These are phyloP conservation scores for Aspergillus leporis DNA, from an alignment of 495 filamentous ascomycete genomes.

Conservation along the genomic window DNA sequence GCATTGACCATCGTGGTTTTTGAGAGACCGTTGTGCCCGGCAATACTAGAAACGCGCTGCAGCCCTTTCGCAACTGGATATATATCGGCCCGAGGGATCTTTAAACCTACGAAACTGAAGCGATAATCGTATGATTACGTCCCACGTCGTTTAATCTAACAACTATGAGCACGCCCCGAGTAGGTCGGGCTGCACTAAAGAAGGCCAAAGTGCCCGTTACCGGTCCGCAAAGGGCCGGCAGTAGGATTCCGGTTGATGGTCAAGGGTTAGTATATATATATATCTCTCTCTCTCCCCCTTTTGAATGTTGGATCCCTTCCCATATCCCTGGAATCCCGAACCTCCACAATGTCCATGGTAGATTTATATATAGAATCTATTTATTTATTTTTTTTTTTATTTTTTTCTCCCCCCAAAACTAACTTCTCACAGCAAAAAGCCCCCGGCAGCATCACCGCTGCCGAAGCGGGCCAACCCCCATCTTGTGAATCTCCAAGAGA, in stretches of 20 bases:
- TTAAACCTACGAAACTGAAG: neutral
- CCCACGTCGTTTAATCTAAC: neutral
- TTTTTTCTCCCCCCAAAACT: too few relatives aligned
- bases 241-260: conserved; percentile 7
- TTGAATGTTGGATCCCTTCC: neutral
- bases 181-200: conserved; percentile 22
- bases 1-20: neutral
- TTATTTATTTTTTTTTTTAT: too few relatives aligned
- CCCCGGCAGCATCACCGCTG: conserved; percentile 6
- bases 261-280: conserved; percentile 4
- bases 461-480: conserved; percentile 28
- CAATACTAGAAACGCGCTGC: neutral
- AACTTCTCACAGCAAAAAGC: conserved; percentile 3
- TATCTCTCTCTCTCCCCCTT: neutral
- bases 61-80: neutral
- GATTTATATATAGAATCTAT: neutral
- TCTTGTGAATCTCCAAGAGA: conserved; percentile 17
- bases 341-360: neutral
- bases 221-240: conserved; percentile 9
- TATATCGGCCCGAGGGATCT: neutral
- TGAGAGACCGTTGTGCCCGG: neutral
- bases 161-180: conserved; percentile 26
- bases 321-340: neutral
- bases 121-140: neutral
- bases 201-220: conserved; percentile 21